Conservation (phyloP, 805 yeast species). For the Pichia scutulata region DNA sequence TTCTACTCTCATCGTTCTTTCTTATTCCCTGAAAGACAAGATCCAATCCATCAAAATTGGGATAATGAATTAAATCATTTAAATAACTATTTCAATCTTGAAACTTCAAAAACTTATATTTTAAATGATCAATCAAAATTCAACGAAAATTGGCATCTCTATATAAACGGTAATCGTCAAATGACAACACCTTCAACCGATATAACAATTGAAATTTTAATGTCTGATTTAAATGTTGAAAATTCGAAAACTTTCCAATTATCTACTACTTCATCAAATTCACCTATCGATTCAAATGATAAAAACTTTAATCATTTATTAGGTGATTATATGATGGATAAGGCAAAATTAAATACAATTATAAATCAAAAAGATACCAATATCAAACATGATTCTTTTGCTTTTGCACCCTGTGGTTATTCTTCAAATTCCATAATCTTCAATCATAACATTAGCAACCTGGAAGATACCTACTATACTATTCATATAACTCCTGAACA, state of each 20-base stretch:
- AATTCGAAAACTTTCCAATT: conserved; percentile 49
- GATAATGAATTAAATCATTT: conserved; percentile 65
- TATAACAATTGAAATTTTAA: conserved; percentile 80
- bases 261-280: conserved; percentile 1
- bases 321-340: conserved; percentile 62
- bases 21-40: conserved; percentile 86
- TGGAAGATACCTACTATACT: conserved; percentile 47
- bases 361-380: conserved; percentile 9
- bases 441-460: conserved; percentile 37
- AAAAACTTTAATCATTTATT: conserved; percentile 73
- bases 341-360: conserved; percentile 55
- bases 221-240: conserved; percentile 70
- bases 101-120: conserved; percentile 55
- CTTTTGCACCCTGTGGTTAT: conserved; percentile 91
- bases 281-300: conserved; percentile 8
- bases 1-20: conserved; percentile 89
- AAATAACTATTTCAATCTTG: conserved; percentile 53
- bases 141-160: conserved; percentile 88
- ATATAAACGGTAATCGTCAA: conserved; percentile 44
- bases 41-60: conserved; percentile 80
- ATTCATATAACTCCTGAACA: conserved; percentile 90
- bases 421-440: conserved; percentile 77
- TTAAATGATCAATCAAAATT: conserved; percentile 55
- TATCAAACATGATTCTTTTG: conserved; percentile 69
- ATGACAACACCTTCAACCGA: conserved; percentile 10